phyloP scores from a whole-genome alignment of 768 basidiomycete genomes.

The Collybiopsis luxurians region DNA sequence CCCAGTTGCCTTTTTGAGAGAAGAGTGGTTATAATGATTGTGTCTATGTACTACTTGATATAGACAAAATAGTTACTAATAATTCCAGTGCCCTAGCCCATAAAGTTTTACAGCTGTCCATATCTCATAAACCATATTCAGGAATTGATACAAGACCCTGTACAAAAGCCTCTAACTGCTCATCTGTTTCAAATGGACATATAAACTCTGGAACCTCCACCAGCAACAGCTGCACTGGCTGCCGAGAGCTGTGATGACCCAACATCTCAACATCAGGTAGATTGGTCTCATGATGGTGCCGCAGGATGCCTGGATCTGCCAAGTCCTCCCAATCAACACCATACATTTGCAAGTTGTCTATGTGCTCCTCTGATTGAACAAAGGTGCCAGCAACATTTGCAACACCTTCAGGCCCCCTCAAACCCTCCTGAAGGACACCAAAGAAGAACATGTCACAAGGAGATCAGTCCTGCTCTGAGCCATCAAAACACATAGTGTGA shows the following conservation, averaged over 20 bases:
- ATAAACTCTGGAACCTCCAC: slow-evolving; percentile 1
- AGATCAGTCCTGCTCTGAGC: neutral
- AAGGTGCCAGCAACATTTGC: neutral
- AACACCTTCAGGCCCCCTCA: slow-evolving; percentile 1
- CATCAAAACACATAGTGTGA: slow-evolving; percentile 13
- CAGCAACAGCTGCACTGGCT: slow-evolving; percentile 5
- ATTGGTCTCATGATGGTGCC: slow-evolving; percentile 1
- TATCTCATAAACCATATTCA: slow-evolving; percentile 1
- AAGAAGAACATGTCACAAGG: slow-evolving; percentile 17
- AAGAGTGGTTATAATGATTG: too few relatives aligned
- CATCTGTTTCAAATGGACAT: slow-evolving; percentile 6
- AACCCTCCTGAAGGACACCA: slow-evolving; percentile 11
- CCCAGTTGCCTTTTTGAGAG: too few relatives aligned
- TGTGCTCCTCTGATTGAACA: neutral
- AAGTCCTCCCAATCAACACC: slow-evolving; percentile 9
- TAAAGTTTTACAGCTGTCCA: neutral
- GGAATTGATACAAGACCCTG: neutral
- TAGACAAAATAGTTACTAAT: too few relatives aligned
- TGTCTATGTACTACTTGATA: too few relatives aligned
- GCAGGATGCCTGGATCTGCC: neutral
- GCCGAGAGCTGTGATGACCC: neutral
- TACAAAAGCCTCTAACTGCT: slow-evolving; percentile 2
- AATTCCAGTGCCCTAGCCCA: neutral
- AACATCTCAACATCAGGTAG: neutral
- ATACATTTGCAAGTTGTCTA: neutral